These are phyloP conservation scores for Vanrija sp. DNA, from an alignment of 1,284 basidiomycete species.

Conservation along the genomic window DNA sequence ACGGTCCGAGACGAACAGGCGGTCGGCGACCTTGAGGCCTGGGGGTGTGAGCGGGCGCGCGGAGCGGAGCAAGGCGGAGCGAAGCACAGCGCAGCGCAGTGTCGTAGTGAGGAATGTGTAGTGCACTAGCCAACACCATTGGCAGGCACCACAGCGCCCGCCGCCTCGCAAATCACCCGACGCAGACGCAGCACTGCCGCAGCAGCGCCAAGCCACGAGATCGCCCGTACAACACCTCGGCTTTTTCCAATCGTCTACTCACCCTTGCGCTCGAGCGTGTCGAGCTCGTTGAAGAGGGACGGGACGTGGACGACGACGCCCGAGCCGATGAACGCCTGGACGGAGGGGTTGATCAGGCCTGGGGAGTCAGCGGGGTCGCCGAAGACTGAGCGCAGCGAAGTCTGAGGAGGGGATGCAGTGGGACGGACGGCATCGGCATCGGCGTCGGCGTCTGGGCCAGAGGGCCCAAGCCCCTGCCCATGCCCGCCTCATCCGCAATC, in stretches of 20 bases:
- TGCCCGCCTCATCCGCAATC: no score
- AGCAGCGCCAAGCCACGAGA: no score
- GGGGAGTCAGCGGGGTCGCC: constrained; percentile 1
- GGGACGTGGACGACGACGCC: constrained; percentile 95
- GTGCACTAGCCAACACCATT: no score
- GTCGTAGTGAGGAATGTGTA: no score
- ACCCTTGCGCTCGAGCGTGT: constrained; percentile 83
- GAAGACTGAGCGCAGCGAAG: not conserved
- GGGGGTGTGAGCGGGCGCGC: not conserved
- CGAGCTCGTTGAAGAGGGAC: constrained; percentile 90
- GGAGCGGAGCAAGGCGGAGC: not conserved
- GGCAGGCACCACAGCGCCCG: no score
- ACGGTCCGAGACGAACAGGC: constrained; percentile 90
- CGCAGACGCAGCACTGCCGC: no score
- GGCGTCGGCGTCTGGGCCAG: no score
- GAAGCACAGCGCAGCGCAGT: not conserved
- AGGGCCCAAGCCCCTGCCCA: no score
- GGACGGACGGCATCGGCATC: not conserved
- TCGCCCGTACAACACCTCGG: not conserved
- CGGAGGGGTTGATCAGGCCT: constrained; percentile 88
- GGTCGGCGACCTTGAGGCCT: constrained; percentile 77
- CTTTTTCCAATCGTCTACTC: constrained; percentile 15
- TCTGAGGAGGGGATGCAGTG: not conserved
- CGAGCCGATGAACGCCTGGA: constrained; percentile 82
- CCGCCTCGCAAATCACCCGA: no score